Conservation (phyloP, 108 stramenopile genomes). For the Mayamaea pseudoterrestris region DNA sequence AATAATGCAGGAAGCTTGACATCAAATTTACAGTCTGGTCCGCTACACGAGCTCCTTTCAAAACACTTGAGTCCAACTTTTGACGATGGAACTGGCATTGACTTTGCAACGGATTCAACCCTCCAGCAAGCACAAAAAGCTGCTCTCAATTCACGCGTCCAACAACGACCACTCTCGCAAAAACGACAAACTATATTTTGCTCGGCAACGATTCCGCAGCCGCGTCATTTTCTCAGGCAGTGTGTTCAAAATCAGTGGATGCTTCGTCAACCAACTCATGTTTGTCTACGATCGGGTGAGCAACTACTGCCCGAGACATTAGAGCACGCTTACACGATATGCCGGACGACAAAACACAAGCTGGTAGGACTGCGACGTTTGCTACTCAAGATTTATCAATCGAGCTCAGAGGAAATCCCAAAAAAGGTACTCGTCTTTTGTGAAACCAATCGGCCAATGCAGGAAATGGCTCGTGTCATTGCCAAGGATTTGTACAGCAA, state of each 20-base stretch:
- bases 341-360: conserved; percentile 52
- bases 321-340: conserved; percentile 70
- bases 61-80: conserved; percentile 69
- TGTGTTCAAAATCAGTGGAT: conserved; percentile 85
- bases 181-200: conserved; percentile 84
- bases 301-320: conserved; percentile 66
- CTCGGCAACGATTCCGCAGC: conserved; percentile 93
- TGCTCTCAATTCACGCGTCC: conserved; percentile 9
- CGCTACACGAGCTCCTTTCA: conserved; percentile 71
- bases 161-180: conserved; percentile 7
- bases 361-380: conserved; percentile 56
- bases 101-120: conserved; percentile 5
- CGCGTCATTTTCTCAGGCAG: conserved; percentile 79
- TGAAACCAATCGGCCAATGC: conserved; percentile 53
- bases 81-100: conserved; percentile 22
- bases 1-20: conserved; percentile 27
- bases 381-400: conserved; percentile 33
- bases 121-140: conserved; percentile 1
- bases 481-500: no score
- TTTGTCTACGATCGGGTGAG: conserved; percentile 72
- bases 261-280: conserved; percentile 59
- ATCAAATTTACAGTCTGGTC: conserved; percentile 17
- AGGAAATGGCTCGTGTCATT: conserved; percentile 53
- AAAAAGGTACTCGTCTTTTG: conserved; percentile 67
- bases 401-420: not conserved